Base-by-base conservation (phyloP, 208 protist species). In the Crithidia mellificae region DNA sequence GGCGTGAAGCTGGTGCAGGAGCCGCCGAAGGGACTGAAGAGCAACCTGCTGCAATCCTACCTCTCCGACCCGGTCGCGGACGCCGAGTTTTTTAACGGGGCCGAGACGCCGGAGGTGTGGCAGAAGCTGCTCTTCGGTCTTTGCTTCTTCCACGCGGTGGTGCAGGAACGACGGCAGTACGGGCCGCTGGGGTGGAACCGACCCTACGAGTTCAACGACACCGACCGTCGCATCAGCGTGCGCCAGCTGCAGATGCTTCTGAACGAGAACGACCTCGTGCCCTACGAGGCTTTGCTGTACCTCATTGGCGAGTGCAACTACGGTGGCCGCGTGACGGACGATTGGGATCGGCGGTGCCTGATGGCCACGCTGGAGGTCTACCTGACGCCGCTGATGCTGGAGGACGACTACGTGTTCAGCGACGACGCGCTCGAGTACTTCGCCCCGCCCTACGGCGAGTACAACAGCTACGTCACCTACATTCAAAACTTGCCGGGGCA, bases 1-100 rank as follows among this genome's bases (percentile, higher is more conserved):
- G 94, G 96, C 41, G 91, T 99, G 44, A 99, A 99, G 84, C 87
- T 99, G 63, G 98, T 99, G 46, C 97, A 98, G 76, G 98, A 99
- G 87, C 98, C 98, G 20, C 98, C 98, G 24, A 97, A 95, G 72
- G 97, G 97, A 0, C 81, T 99, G n/a, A 93, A 96, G 73, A 91
- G 85, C 57, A 99, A 99, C 77, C 80, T 99, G 17, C 58, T 98
- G 50, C 85, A 97, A 62, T 98, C 97, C 11, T 99, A 96, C 75
- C 72, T 97, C 19, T 86, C 91, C 54, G 87, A 98, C 63, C 91
- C 92, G 50, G 82, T 97, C 9, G 83, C 84, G 38, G 89, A 96
- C 74, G 62, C 57, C 47, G 71, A 85, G 38, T 97, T 97, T 67
- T 96, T 98, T 66, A 70, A 79, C 29, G 88, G 77, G 25, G 81